Evolutionary conservation across 305 asterid species (phyloP).

Genomic region (Solanum aculeatissimum): DNA sequence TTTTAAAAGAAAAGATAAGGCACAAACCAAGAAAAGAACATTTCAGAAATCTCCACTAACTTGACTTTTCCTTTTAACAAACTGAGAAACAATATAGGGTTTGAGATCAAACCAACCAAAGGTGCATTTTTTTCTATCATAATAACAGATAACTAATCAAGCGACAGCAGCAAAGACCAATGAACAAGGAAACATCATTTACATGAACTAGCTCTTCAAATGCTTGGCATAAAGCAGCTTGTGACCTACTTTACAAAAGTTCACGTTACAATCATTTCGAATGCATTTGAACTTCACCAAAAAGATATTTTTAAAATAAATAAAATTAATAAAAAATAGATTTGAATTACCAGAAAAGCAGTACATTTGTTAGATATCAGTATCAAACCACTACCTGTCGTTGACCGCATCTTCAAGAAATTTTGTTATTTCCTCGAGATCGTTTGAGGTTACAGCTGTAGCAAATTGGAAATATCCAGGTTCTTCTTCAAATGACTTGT

Average conservation of each 20-base stretch:
- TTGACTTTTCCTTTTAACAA: background rate
- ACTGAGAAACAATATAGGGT: background rate
- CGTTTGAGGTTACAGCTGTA: slow-evolving; percentile 72
- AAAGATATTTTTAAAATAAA: background rate
- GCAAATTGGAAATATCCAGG: slow-evolving; percentile 71
- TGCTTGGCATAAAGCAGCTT: background rate
- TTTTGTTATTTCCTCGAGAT: slow-evolving; percentile 86
- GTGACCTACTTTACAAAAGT: background rate
- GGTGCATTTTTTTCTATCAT: background rate
- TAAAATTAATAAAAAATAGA: background rate
- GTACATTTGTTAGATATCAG: background rate
- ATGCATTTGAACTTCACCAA: background rate
- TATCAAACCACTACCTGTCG: slow-evolving; percentile 36
- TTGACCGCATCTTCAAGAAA: slow-evolving; percentile 88
- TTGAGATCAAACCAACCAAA: background rate
- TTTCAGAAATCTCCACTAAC: background rate
- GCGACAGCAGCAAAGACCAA: background rate
- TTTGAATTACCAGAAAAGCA: background rate
- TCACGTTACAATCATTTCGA: background rate
- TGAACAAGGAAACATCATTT: background rate
- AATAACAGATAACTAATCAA: background rate
- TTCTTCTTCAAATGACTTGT: slow-evolving; percentile 77
- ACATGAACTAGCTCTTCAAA: background rate
- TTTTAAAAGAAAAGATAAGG: background rate
- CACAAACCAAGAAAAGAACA: background rate